Base-by-base conservation (phyloP, 257 asterid species). In the Verbascum thapsus region DNA sequence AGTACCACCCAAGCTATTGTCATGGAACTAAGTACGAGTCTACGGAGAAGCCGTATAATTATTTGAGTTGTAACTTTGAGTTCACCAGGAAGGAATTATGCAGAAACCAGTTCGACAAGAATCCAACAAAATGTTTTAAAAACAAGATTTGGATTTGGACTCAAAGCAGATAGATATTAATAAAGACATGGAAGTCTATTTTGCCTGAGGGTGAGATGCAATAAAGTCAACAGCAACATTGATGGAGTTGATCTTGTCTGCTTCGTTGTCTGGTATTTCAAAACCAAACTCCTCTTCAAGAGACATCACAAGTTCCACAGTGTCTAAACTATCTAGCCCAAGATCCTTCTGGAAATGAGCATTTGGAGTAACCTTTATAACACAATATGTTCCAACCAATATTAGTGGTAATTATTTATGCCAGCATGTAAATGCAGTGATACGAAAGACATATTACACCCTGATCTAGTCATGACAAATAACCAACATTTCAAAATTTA, bases 211-310 rank as follows among this genome's bases (percentile, higher is more conserved):
- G 68, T 77, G 82, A 61, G 82, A 77, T 34, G 78, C 63, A 44
- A 76, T 72, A 45, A 76, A 76, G 72, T 73, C 79, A 22, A 77
- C 79, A 9, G 83, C 83, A 61, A 78, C 67, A 53, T 50, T 70
- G 80, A 74, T 66, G 13, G 80, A 74, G 72, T 38, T 64, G 65
- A 78, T 78, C 48, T 74, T 78, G 67, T 78, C 83, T 0, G 80
- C 83, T 64, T 78, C 83, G 7, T 58, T 78, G 73, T 78, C 83
- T 11, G 80, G 80, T 61, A 78, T 78, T 78, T 74, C 83, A 38
- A 78, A 70, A 18, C 77, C 19, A 35, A 78, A 78, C 37, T 78
- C 83, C 71, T 70, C 80, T 69, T 77, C 82, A 35, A 77, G 67
- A 35, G 83, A 80, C 83, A 78, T 78, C 73, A 74, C 80, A 39